Conservation (phyloP, 345 rosid genomes). For the Rhizophora apiculata region DNA sequence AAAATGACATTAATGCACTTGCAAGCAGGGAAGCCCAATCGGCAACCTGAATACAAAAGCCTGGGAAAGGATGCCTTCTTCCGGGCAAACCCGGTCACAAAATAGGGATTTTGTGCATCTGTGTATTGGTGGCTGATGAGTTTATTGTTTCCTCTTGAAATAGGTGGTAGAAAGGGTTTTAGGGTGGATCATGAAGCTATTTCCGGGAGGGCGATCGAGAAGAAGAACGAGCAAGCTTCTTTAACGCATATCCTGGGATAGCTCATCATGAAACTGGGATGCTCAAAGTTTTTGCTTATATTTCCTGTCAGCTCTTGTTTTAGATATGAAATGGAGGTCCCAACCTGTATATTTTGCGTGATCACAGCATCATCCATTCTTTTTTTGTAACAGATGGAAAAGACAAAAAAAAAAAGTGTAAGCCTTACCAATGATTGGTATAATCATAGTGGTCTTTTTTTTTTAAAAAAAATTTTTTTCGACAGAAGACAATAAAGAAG, state of each 20-base stretch:
- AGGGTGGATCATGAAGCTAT: conserved; percentile 98
- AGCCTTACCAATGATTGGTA: conserved; percentile 17
- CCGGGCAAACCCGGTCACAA: not conserved
- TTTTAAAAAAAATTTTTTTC: conserved; percentile 2
- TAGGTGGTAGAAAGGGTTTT: conserved; percentile 98
- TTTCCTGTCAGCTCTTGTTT: conserved; percentile 13
- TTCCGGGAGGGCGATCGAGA: conserved; percentile 89
- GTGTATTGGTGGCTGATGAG: not conserved
- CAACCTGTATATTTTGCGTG: conserved; percentile 43
- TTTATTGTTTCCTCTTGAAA: not conserved
- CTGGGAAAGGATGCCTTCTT: too few relatives aligned
- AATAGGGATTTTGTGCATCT: not conserved
- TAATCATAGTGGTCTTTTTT: conserved; percentile 14
- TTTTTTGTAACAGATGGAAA: conserved; percentile 24
- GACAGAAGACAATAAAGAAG: conserved; percentile 23
- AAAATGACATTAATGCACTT: too few relatives aligned
- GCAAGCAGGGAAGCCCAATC: too few relatives aligned
- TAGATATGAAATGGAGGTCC: conserved; percentile 25
- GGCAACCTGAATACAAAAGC: too few relatives aligned
- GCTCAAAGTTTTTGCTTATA: not conserved
- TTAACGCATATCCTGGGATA: conserved; percentile 20
- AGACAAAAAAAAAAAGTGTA: not conserved
- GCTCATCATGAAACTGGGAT: conserved; percentile 16
- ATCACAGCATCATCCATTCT: conserved; percentile 31
- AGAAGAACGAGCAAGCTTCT: conserved; percentile 86